phyloP scores from a whole-genome alignment of 805 yeast species.

The Saitoella complicata region DNA sequence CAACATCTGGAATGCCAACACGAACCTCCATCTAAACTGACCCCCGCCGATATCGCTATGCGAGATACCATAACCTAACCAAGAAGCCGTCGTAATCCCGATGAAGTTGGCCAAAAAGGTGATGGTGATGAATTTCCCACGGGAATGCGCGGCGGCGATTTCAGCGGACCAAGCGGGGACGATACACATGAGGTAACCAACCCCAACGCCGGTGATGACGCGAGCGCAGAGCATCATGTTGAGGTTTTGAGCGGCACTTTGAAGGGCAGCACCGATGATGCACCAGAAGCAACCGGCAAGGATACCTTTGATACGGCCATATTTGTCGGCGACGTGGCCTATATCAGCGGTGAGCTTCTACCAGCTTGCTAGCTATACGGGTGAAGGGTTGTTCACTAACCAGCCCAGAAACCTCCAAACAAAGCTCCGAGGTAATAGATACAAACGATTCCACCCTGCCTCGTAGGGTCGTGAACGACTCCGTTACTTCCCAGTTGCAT shows the following conservation, averaged over 20 bases:
- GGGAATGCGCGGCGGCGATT: conserved; percentile 37
- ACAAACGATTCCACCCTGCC: conserved; percentile 22
- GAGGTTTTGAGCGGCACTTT: conserved; percentile 24
- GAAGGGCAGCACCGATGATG: conserved; percentile 43
- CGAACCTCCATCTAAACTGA: conserved; percentile 46
- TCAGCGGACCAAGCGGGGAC: conserved; percentile 66
- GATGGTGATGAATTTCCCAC: conserved; percentile 31
- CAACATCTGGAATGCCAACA: conserved; percentile 49
- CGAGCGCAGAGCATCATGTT: conserved; percentile 57
- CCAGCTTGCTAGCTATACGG: too few species aligned
- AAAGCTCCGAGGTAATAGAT: conserved; percentile 22
- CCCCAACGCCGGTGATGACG: conserved; percentile 26
- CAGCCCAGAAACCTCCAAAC: conserved; percentile 8
- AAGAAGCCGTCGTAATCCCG: conserved; percentile 56
- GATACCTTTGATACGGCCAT: conserved; percentile 46
- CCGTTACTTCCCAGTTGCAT: conserved; percentile 1
- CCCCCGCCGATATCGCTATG: conserved; percentile 22
- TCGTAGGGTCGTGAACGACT: conserved; percentile 15
- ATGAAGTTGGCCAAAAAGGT: conserved; percentile 44
- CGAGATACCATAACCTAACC: conserved; percentile 50
- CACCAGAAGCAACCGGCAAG: conserved; percentile 39
- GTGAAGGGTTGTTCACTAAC: not conserved
- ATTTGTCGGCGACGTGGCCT: conserved; percentile 30
- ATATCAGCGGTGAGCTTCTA: too few species aligned
- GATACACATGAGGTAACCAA: conserved; percentile 21